Percentiles rank a stretch among this genome's conserved stretches.
phyloP scores from a whole-genome alignment of 345 rosid genomes.

The Nasturtium officinale region DNA sequence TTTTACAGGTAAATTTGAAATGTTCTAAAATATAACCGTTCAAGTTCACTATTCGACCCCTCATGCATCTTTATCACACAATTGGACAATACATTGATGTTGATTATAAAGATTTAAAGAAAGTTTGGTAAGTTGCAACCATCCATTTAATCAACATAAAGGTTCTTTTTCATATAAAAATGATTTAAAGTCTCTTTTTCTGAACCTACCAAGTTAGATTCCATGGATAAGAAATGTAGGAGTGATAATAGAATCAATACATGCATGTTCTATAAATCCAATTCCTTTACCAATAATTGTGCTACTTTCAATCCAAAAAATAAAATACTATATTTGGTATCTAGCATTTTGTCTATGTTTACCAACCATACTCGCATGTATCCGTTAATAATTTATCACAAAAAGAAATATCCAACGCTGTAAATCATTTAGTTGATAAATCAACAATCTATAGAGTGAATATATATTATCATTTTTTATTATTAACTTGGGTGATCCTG shows the following conservation, averaged over 20 bases:
- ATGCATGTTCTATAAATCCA: constrained; percentile 38
- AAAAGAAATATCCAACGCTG: no score
- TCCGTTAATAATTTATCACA: not conserved
- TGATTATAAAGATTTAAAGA: constrained; percentile 29
- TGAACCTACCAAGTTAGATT: constrained; percentile 44
- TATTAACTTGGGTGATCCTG: not conserved
- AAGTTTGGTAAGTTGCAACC: constrained; percentile 46
- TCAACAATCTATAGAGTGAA: not conserved
- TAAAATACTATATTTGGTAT: constrained; percentile 7
- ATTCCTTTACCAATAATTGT: constrained; percentile 36
- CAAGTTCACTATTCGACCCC: constrained; percentile 21
- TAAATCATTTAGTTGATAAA: not conserved
- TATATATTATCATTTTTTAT: not conserved
- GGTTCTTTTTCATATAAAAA: constrained; percentile 17
- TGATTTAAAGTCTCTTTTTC: constrained; percentile 34
- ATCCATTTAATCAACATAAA: constrained; percentile 39
- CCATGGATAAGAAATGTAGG: constrained; percentile 37
- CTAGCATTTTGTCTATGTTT: constrained; percentile 37
- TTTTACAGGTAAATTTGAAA: not conserved
- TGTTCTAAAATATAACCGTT: constrained; percentile 28
- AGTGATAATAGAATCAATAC: constrained; percentile 26
- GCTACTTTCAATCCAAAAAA: constrained; percentile 23
- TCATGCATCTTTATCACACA: constrained; percentile 23
- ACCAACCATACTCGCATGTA: constrained; percentile 29
- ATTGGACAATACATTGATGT: constrained; percentile 38